These are phyloP conservation scores for Xylaria sp. DNA, from an alignment of 2,329 filamentous ascomycete genomes.

Conservation along the genomic window DNA sequence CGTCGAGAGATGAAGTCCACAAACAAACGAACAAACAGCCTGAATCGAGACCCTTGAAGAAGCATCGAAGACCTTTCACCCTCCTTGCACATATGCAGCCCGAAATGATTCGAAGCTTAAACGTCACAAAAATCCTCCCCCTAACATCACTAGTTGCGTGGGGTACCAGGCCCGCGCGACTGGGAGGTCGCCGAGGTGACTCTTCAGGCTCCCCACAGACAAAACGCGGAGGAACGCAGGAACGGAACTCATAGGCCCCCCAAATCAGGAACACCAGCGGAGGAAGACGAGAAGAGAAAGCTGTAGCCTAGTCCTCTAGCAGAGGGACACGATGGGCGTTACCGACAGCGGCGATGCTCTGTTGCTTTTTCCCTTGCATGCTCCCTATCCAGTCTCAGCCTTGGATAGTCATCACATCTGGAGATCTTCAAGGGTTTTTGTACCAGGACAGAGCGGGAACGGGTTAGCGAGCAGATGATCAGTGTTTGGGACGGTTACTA, in stretches of 20 bases:
- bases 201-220: neutral
- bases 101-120: too few relatives aligned
- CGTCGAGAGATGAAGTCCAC: too few relatives aligned
- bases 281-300: neutral
- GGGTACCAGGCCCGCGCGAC: too few relatives aligned
- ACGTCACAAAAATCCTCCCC: too few relatives aligned
- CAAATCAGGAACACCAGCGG: neutral
- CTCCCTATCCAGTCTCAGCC: neutral
- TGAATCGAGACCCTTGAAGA: too few relatives aligned
- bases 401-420: neutral
- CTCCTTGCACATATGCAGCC: too few relatives aligned
- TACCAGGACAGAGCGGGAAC: constrained; percentile 1
- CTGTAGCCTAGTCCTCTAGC: neutral
- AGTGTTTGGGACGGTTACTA: neutral
- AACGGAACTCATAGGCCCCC: neutral
- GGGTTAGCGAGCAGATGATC: neutral
- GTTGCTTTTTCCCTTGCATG: neutral
- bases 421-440: neutral
- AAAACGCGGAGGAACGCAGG: neutral
- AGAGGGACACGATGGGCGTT: neutral
- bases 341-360: neutral
- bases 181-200: too few relatives aligned
- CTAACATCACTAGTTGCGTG: too few relatives aligned
- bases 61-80: too few relatives aligned
- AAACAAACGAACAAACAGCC: too few relatives aligned